phyloP scores from a whole-genome alignment of 768 basidiomycete species.

The Auricularia sp. region DNA sequence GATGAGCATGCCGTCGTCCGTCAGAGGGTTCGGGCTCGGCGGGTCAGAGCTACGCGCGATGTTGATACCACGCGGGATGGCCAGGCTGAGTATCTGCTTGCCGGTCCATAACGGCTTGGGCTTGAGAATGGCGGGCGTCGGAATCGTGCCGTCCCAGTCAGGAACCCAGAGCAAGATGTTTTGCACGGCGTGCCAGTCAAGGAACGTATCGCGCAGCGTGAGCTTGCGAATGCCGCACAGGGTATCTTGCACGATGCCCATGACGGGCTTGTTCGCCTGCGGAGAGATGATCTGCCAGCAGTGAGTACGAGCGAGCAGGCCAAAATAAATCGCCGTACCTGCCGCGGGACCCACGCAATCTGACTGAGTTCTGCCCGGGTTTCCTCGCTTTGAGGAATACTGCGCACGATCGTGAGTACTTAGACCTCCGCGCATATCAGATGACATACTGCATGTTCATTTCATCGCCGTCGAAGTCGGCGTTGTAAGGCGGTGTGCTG shows the following conservation, averaged over 20 bases:
- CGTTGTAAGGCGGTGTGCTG: constrained; percentile 95
- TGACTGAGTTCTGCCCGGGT: constrained; percentile 96
- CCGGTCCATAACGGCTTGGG: constrained; percentile 98
- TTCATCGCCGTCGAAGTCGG: constrained; percentile 99
- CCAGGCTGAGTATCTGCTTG: constrained; percentile 88
- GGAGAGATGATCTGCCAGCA: constrained; percentile 84
- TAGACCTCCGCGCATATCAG: background rate
- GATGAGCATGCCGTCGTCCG: constrained; percentile 90
- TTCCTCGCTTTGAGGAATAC: constrained; percentile 96
- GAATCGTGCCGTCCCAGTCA: constrained; percentile 91
- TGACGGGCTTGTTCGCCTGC: constrained; percentile 98
- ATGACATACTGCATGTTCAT: constrained; percentile 99
- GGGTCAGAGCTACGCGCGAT: constrained; percentile 74
- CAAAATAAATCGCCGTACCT: constrained; percentile 39
- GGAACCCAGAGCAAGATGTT: constrained; percentile 98
- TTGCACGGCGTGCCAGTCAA: constrained; percentile 93
- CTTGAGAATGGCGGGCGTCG: constrained; percentile 89
- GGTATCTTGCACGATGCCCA: constrained; percentile 99
- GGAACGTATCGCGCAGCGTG: constrained; percentile 87
- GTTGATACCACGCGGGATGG: constrained; percentile 93
- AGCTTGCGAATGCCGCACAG: constrained; percentile 96
- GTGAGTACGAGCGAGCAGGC: constrained; percentile 2
- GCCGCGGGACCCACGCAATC: constrained; percentile 96
- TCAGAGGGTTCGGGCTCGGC: constrained; percentile 67
- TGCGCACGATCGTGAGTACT: constrained; percentile 24